phyloP scores from a whole-genome alignment of 176 grass and related monocot genomes.

The Microstegium vimineum region DNA sequence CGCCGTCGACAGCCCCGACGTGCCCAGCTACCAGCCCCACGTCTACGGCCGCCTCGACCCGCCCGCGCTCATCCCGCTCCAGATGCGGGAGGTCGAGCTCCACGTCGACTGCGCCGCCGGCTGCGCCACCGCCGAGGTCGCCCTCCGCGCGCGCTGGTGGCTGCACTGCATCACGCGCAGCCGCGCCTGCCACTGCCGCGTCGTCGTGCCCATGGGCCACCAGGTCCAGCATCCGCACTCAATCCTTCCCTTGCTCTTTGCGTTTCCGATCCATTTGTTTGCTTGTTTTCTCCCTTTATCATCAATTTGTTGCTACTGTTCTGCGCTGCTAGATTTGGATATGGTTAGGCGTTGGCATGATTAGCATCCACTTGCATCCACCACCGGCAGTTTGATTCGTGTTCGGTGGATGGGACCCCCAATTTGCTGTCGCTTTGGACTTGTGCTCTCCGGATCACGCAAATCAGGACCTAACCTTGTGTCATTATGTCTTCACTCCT shows the following conservation, averaged over 20 bases:
- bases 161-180: conserved; percentile 83
- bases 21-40: conserved; percentile 96
- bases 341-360: not conserved
- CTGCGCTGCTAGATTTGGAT: not conserved
- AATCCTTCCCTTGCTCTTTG: not conserved
- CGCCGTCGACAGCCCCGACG: conserved; percentile 89
- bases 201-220: conserved; percentile 79
- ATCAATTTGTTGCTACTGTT: not conserved
- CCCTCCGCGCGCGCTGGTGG: conserved; percentile 72
- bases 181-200: conserved; percentile 57
- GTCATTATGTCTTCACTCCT: not conserved
- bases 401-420: conserved; percentile 36
- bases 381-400: not conserved
- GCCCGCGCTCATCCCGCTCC: conserved; percentile 91
- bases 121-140: conserved; percentile 41
- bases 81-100: conserved; percentile 72
- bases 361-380: not conserved
- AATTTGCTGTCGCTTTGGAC: conserved; percentile 9
- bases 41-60: conserved; percentile 84
- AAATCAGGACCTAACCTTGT: not conserved
- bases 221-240: conserved; percentile 51
- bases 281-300: not conserved
- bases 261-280: not conserved
- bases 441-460: not conserved
- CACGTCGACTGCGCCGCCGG: conserved; percentile 54